phyloP scores from a whole-genome alignment of 148 eudicot genomes.

The Limonium bicolor region DNA sequence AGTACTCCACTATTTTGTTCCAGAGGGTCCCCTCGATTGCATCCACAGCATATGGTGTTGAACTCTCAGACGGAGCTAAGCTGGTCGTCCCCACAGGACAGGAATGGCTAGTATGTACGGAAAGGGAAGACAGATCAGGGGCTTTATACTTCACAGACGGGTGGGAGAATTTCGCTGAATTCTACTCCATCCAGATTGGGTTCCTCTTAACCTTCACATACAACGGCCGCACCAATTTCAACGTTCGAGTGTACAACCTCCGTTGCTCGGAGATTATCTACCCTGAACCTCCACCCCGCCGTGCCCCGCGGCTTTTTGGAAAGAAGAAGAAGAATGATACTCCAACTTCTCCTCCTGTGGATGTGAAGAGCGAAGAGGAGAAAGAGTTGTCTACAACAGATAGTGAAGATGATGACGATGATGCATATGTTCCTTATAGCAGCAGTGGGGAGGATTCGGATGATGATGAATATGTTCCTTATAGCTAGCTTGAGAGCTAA shows the following conservation, averaged over 20 bases:
- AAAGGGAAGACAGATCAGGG: conserved; percentile 20
- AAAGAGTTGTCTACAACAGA: background rate
- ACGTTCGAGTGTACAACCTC: conserved; percentile 22
- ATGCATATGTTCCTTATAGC: too few species aligned
- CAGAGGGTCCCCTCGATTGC: too few species aligned
- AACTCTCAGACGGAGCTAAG: conserved; percentile 12
- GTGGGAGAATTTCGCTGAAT: conserved; percentile 23
- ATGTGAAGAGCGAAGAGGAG: background rate
- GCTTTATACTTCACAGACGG: conserved; percentile 29
- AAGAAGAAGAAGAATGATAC: background rate
- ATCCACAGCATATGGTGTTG: too few species aligned
- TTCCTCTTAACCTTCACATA: conserved; percentile 29
- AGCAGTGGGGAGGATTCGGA: too few species aligned
- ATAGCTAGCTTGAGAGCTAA: too few species aligned
- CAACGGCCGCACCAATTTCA: conserved; percentile 21
- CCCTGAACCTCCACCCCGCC: conserved; percentile 4
- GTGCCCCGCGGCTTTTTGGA: background rate
- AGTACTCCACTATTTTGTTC: too few species aligned
- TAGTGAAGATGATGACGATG: conserved; percentile 6
- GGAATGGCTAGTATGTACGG: conserved; percentile 16
- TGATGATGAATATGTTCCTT: background rate
- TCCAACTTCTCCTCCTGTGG: too few species aligned
- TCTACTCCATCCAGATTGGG: conserved; percentile 17
- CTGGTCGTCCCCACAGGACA: conserved; percentile 27
- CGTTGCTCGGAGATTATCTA: conserved; percentile 26